A percentile compares a stretch with the other conserved stretches of the same genome.
phyloP scores from a whole-genome alignment of 331 rosid genomes.

The Malus hybrid region DNA sequence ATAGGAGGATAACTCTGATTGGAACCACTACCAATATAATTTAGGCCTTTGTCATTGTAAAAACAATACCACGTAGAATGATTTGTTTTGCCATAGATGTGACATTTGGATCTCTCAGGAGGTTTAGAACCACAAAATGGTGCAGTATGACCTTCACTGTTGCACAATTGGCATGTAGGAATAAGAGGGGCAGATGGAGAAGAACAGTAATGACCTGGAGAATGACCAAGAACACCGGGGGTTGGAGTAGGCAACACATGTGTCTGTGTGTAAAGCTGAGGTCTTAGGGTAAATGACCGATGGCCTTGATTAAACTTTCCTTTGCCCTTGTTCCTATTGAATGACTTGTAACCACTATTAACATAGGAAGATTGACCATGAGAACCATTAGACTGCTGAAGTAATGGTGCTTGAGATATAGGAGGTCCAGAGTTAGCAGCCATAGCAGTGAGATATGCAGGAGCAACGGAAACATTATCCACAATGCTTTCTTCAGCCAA shows the following conservation, averaged over 20 bases:
- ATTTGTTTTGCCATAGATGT: no score
- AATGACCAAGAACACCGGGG: neutral
- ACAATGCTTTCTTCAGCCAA: neutral
- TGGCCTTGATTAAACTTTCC: neutral
- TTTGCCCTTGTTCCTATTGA: neutral
- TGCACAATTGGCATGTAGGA: neutral
- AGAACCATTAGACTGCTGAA: neutral
- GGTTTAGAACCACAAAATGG: neutral
- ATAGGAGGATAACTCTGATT: fast-evolving
- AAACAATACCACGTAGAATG: no score
- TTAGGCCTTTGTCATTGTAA: neutral
- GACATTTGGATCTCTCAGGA: neutral
- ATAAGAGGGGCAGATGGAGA: neutral
- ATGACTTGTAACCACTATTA: fast-evolving
- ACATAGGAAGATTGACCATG: neutral
- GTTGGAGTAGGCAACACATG: neutral
- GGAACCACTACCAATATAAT: neutral
- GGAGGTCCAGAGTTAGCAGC: fast-evolving
- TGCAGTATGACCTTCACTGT: neutral
- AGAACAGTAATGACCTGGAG: neutral
- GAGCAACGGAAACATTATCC: neutral
- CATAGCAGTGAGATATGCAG: neutral
- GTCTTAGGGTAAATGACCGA: neutral
- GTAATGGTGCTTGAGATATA: neutral
- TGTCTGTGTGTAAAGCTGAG: neutral